These are phyloP conservation scores for Starmerella stigmatis DNA, from an alignment of 805 yeast species.

Conservation along the genomic window DNA sequence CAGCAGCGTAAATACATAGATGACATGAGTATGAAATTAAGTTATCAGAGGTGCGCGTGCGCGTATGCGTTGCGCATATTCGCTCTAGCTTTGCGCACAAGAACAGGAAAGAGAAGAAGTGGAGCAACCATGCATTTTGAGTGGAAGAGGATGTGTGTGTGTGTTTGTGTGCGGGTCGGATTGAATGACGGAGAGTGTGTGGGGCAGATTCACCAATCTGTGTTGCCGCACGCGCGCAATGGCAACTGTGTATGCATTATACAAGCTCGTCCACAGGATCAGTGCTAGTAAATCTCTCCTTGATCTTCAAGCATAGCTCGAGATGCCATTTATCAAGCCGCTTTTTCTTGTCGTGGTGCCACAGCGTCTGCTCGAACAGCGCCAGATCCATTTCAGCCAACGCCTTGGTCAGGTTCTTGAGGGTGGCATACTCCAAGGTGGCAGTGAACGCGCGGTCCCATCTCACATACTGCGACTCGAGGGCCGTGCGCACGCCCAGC, in stretches of 20 bases:
- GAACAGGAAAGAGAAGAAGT: no score
- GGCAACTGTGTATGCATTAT: neutral
- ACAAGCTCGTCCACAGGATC: conserved; percentile 16
- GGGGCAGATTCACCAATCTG: no score
- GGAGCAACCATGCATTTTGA: no score
- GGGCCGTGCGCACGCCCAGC: conserved; percentile 10
- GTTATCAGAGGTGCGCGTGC: no score
- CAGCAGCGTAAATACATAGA: no score
- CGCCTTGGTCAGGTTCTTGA: conserved; percentile 16
- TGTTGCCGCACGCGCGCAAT: neutral
- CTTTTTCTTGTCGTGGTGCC: conserved; percentile 17
- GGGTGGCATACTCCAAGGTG: conserved; percentile 14
- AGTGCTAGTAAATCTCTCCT: conserved; percentile 10
- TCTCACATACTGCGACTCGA: conserved; percentile 1
- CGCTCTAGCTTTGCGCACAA: no score
- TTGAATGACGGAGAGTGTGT: no score
- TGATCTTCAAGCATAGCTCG: conserved; percentile 16
- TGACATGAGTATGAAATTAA: no score
- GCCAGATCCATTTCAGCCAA: conserved; percentile 13
- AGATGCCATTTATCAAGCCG: conserved; percentile 21
- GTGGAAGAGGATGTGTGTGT: no score
- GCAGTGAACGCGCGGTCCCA: conserved; percentile 18
- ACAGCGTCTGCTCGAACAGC: conserved; percentile 21
- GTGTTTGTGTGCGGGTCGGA: no score
- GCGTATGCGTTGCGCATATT: no score